Evolutionary conservation across 2,329 filamentous ascomycete genomes (phyloP), one percentile per base, ranked within the genome.

Genomic region (Raffaelea albimanens): DNA sequence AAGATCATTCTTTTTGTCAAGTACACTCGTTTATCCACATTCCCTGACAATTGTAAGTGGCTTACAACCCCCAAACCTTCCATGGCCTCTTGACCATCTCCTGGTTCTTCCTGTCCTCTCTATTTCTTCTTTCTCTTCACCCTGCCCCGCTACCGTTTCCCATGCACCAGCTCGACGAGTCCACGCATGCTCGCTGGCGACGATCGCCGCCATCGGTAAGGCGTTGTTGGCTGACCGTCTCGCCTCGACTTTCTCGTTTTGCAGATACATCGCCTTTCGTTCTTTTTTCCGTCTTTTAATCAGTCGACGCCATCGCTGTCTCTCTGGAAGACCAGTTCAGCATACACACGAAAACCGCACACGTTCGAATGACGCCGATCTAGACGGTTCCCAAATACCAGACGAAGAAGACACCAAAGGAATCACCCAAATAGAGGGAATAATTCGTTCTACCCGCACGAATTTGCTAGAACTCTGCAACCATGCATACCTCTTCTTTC

Each of bases 21-120:
- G 68, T 76, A 75, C 75, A 75, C 67, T 79, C 76, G 68, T 75
- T 53, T 78, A 56, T 56, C 57, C 64, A 61, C 58, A 58, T 56
- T 58, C 61, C 65, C 71, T 75, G 71, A 75, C 72, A 70, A 54
- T 25, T 47, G 67, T 70, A 57, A 65, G 66, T 68, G 29, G 21
- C 39, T 29, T 38, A 8, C 4, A 3, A 23, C n/a, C n/a, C n/a
- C n/a, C n/a, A n/a, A n/a, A n/a, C n/a, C n/a, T n/a, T n/a, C n/a
- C n/a, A n/a, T n/a, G n/a, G n/a, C n/a, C n/a, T n/a, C n/a, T n/a
- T n/a, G n/a, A n/a, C n/a, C n/a, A n/a, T n/a, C n/a, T n/a, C n/a
- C n/a, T n/a, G n/a, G n/a, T 19, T 38, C 16, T 22, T 23, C 39
- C 22, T 39, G 11, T 9, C 34, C 25, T 18, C 14, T 2, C 11